phyloP scores from a whole-genome alignment of 2,329 filamentous ascomycete genomes.

The Geosmithia morbida region DNA sequence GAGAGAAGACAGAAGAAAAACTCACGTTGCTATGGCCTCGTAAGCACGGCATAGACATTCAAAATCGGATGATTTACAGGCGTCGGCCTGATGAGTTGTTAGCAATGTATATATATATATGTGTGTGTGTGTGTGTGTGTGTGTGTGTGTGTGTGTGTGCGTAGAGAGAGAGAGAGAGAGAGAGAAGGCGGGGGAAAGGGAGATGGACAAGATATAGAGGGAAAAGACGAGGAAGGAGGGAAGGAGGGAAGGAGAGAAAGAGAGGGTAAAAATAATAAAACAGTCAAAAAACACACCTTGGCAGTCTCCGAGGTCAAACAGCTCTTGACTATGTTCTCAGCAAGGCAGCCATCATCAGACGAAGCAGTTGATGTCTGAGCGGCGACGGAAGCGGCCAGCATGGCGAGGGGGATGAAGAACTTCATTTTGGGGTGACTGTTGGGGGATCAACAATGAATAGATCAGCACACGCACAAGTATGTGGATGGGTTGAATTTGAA shows the following conservation, averaged over 20 bases:
- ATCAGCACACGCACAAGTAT: too few relatives aligned
- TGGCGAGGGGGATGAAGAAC: conserved; percentile 22
- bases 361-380: conserved; percentile 14
- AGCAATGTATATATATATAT: too few relatives aligned
- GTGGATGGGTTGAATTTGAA: too few relatives aligned
- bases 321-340: conserved; percentile 30
- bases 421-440: conserved; percentile 14
- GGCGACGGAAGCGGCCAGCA: conserved; percentile 19
- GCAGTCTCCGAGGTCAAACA: conserved; percentile 25
- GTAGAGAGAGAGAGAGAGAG: not conserved
- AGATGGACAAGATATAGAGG: not conserved
- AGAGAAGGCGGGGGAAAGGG: not conserved
- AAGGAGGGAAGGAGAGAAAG: too few relatives aligned
- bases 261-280: too few relatives aligned
- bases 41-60: conserved; percentile 30
- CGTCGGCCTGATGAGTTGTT: conserved; percentile 12
- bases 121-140: too few relatives aligned
- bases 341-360: conserved; percentile 20
- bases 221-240: not conserved
- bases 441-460: too few relatives aligned
- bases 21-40: conserved; percentile 29
- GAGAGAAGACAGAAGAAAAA: too few relatives aligned
- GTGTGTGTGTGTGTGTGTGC: too few relatives aligned
- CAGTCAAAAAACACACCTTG: conserved; percentile 16
- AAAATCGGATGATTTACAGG: conserved; percentile 26